phyloP scores from a whole-genome alignment of 352 stramenopile genomes.

The Plasmopara muralis region DNA sequence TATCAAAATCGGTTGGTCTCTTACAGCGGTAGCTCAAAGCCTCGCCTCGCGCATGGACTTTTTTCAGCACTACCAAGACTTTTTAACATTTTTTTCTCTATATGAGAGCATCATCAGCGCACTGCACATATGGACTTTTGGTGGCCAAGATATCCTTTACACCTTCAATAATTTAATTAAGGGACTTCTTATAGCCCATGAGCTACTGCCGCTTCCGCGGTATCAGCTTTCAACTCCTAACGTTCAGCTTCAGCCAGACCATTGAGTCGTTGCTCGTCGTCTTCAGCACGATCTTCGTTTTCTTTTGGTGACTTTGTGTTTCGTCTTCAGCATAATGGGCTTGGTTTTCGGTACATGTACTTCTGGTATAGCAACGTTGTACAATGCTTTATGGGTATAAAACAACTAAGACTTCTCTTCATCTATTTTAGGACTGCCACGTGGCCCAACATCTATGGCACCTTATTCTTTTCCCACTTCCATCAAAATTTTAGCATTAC shows the following conservation, averaged over 20 bases:
- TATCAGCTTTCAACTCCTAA: too few species aligned
- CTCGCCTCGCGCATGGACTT: not conserved
- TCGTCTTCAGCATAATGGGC: not conserved
- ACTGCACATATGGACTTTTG: not conserved
- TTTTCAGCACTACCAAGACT: not conserved
- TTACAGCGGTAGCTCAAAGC: not conserved
- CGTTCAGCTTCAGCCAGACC: too few species aligned
- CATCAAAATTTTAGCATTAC: not conserved
- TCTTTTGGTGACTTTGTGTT: too few species aligned
- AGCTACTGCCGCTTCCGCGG: too few species aligned
- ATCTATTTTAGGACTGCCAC: constrained; percentile 5
- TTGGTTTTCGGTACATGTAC: constrained; percentile 9
- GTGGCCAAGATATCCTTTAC: not conserved
- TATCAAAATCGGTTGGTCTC: not conserved
- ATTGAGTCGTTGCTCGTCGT: too few species aligned
- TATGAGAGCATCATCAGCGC: not conserved
- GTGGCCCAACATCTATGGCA: not conserved
- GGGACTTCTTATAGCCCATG: not conserved
- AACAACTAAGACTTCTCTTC: not conserved
- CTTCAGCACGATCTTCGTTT: too few species aligned
- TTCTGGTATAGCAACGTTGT: not conserved
- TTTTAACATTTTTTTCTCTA: not conserved
- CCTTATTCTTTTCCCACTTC: constrained; percentile 1
- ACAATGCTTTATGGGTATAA: not conserved
- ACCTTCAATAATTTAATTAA: not conserved